Percentiles rank a stretch among this genome's conserved stretches.
phyloP scores from a whole-genome alignment of 805 yeast species.

The Debaryomyces tyrocola region DNA sequence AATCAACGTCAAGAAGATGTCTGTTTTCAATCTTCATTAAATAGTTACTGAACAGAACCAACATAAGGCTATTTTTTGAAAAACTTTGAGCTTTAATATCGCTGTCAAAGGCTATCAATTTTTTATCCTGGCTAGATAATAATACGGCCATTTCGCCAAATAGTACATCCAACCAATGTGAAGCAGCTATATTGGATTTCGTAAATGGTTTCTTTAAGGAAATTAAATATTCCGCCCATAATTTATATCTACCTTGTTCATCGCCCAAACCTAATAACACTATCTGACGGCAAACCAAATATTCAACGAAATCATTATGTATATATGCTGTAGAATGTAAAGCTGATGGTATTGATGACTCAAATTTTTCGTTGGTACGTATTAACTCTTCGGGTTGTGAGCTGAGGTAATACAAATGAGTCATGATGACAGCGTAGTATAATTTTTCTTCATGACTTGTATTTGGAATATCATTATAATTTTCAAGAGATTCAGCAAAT shows the following conservation, averaged over 20 bases:
- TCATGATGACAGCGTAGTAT: slow-evolving; percentile 31
- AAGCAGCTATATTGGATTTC: slow-evolving; percentile 33
- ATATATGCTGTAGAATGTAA: slow-evolving; percentile 1
- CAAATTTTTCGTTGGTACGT: not conserved
- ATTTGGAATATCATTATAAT: slow-evolving; percentile 12
- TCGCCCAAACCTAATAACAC: slow-evolving; percentile 28
- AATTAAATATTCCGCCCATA: slow-evolving; percentile 31
- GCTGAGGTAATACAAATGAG: slow-evolving; percentile 33
- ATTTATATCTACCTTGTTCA: slow-evolving; percentile 13
- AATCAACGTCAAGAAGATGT: slow-evolving; percentile 12
- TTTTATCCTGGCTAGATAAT: slow-evolving; percentile 17
- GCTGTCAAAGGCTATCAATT: slow-evolving; percentile 14
- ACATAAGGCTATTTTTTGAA: slow-evolving; percentile 21
- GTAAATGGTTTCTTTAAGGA: slow-evolving; percentile 19
- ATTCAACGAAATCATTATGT: slow-evolving; percentile 26
- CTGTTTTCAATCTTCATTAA: slow-evolving; percentile 22
- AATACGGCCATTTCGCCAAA: slow-evolving; percentile 16
- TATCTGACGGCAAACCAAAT: slow-evolving; percentile 32
- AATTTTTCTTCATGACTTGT: slow-evolving; percentile 30
- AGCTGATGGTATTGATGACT: not conserved
- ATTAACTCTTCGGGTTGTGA: slow-evolving; percentile 21
- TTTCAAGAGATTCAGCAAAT: slow-evolving; percentile 24
- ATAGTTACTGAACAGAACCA: slow-evolving; percentile 27
- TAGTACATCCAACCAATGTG: slow-evolving; percentile 33
- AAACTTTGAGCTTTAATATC: slow-evolving; percentile 18